Evolutionary conservation across 306 rosid genomes (phyloP).

Genomic region (Comarum palustre): DNA sequence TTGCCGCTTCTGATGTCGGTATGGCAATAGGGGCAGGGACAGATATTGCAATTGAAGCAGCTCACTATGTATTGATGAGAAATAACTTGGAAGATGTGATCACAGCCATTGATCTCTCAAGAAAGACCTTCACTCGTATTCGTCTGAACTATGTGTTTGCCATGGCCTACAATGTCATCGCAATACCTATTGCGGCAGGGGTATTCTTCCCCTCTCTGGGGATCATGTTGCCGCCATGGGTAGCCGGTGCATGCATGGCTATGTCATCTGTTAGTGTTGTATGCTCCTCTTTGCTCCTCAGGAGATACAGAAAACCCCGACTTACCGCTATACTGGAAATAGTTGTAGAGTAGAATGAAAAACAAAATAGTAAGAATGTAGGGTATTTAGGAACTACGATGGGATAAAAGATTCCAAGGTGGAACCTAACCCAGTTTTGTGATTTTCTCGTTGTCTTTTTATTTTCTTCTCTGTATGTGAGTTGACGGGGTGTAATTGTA

Average conservation of each 20-base stretch:
- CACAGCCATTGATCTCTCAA: slow-evolving; percentile 91
- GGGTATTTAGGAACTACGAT: slow-evolving; percentile 28
- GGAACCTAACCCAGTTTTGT: slow-evolving; percentile 42
- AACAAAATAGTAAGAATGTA: slow-evolving; percentile 7
- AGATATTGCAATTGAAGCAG: slow-evolving; percentile 94
- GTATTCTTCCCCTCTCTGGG: slow-evolving; percentile 66
- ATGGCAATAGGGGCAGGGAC: slow-evolving; percentile 99
- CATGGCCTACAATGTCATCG: slow-evolving; percentile 79
- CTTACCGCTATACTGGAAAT: slow-evolving; percentile 79
- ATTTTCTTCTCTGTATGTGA: background rate
- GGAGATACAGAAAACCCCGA: slow-evolving; percentile 79
- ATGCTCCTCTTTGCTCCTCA: slow-evolving; percentile 81
- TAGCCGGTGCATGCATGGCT: slow-evolving; percentile 99
- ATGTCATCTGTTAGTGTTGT: slow-evolving; percentile 89
- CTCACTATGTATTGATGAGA: slow-evolving; percentile 85
- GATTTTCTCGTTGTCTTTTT: background rate
- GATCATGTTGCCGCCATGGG: slow-evolving; percentile 89
- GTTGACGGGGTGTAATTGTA: slow-evolving; percentile 37
- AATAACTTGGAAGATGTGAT: slow-evolving; percentile 92
- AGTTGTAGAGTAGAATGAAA: slow-evolving; percentile 60
- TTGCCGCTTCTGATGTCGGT: slow-evolving; percentile 93
- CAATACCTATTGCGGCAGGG: slow-evolving; percentile 93
- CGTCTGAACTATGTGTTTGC: slow-evolving; percentile 81
- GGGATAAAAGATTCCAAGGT: slow-evolving; percentile 22
- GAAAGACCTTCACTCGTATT: slow-evolving; percentile 79